Percentiles rank a stretch among this genome's conserved stretches.
phyloP scores from a whole-genome alignment of 768 basidiomycete species.

The Agaricus subrufescens region DNA sequence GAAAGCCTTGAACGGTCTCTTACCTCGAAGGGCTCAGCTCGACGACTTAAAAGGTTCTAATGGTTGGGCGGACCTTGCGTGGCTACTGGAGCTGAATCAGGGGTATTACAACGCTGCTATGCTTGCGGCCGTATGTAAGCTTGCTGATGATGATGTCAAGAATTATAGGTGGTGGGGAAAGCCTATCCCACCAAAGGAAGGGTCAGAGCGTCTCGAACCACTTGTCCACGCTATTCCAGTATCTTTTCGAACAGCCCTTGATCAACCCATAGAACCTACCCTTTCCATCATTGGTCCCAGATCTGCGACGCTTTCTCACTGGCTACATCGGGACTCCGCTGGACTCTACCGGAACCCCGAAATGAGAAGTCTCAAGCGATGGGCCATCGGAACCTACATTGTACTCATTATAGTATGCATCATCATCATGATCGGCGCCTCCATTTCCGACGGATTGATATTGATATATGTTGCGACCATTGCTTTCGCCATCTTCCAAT shows the following conservation, averaged over 20 bases:
- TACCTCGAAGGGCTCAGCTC: slow-evolving; percentile 17
- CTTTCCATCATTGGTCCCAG: slow-evolving; percentile 10
- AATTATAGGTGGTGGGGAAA: slow-evolving; percentile 12
- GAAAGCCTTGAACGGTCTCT: slow-evolving; percentile 19
- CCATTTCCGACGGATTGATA: neutral
- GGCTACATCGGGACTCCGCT: neutral
- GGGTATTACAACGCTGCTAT: slow-evolving; percentile 21
- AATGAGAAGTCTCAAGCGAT: slow-evolving; percentile 2
- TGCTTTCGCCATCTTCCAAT: neutral
- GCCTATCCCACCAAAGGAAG: slow-evolving; percentile 8
- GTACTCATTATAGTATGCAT: neutral
- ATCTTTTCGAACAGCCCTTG: neutral
- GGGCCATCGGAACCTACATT: neutral
- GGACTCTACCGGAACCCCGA: neutral
- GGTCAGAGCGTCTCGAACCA: slow-evolving; percentile 7
- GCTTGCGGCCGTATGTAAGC: slow-evolving; percentile 19
- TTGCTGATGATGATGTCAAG: neutral
- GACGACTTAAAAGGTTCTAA: slow-evolving; percentile 11
- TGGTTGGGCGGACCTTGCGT: slow-evolving; percentile 22
- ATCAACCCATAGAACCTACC: neutral
- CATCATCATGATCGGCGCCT: neutral
- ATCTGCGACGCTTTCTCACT: slow-evolving; percentile 10
- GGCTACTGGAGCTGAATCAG: slow-evolving; percentile 22
- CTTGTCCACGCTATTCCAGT: slow-evolving; percentile 7
- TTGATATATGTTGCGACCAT: neutral